Evolutionary conservation across 164 flowering plant species (phyloP).

Genomic region (Akebia trifoliata): DNA sequence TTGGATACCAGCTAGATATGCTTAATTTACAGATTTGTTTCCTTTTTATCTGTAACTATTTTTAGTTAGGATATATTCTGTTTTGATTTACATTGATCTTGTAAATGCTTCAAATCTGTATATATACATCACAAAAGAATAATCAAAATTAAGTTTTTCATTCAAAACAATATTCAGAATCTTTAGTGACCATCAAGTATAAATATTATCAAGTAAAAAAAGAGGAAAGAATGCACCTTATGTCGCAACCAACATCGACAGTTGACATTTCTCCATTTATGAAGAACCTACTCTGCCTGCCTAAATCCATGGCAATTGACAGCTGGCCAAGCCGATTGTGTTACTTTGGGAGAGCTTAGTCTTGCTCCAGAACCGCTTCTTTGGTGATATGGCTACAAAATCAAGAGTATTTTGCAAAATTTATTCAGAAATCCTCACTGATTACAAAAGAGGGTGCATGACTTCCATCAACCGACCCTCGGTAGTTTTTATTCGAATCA

Average conservation of each 20-base stretch:
- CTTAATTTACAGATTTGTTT: too few species aligned
- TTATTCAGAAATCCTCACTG: too few species aligned
- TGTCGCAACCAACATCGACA: not conserved
- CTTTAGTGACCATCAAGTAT: too few species aligned
- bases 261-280: not conserved
- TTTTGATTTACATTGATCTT: too few species aligned
- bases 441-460: not conserved
- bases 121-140: too few species aligned
- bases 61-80: too few species aligned
- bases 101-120: too few species aligned
- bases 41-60: too few species aligned
- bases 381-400: not conserved
- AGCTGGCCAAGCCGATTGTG: too few species aligned
- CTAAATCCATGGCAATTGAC: not conserved
- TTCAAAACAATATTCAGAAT: too few species aligned
- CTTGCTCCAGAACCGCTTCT: not conserved
- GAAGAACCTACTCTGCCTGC: not conserved
- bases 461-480: not conserved
- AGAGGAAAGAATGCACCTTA: slow-evolving; percentile 5
- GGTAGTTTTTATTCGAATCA: slow-evolving; percentile 5
- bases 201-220: slow-evolving; percentile 4
- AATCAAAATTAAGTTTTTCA: too few species aligned
- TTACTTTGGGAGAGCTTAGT: not conserved
- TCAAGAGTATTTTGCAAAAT: not conserved
- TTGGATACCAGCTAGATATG: too few species aligned